Percentiles rank a stretch among this genome's conserved stretches.
Conservation (phyloP, 495 filamentous ascomycete genomes). For the Trichoderma virens region DNA sequence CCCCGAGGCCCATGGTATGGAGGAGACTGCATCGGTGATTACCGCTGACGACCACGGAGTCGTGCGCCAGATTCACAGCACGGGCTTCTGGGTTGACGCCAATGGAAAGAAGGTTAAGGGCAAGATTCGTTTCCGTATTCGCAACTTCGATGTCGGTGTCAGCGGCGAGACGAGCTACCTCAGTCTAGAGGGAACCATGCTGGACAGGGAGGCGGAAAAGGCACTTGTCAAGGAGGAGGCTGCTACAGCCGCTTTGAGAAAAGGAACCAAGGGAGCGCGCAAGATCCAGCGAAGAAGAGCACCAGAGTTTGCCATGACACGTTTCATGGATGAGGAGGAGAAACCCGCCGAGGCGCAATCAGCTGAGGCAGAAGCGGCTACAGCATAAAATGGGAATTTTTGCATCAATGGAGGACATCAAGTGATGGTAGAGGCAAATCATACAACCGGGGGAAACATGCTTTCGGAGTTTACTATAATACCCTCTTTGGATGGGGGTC, state of each 20-base stretch:
- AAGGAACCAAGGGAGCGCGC: constrained; percentile 22
- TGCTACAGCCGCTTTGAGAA: constrained; percentile 27
- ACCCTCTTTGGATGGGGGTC: background rate
- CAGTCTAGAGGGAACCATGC: constrained; percentile 40
- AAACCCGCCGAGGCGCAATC: constrained; percentile 20
- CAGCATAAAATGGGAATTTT: background rate
- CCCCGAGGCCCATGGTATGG: constrained; percentile 14
- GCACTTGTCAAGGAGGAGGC: constrained; percentile 28
- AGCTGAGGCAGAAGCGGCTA: background rate
- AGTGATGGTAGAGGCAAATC: background rate
- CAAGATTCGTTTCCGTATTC: constrained; percentile 42
- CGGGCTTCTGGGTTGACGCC: constrained; percentile 41
- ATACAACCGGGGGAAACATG: background rate
- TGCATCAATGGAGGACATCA: background rate
- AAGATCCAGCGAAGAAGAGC: constrained; percentile 29
- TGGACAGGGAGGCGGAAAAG: constrained; percentile 34
- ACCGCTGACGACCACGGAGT: constrained; percentile 4
- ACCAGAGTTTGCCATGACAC: constrained; percentile 42
- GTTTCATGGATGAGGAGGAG: constrained; percentile 33
- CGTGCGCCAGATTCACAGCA: constrained; percentile 35
- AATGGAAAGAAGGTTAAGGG: constrained; percentile 27
- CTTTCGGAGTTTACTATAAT: constrained; percentile 1
- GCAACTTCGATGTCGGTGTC: constrained; percentile 41
- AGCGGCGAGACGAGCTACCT: constrained; percentile 42
- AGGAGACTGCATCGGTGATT: constrained; percentile 21